Evolutionary conservation across 2,329 filamentous ascomycete genomes (phyloP), one percentile per base, ranked within the genome.

Genomic region (Beauveria sp.): DNA sequence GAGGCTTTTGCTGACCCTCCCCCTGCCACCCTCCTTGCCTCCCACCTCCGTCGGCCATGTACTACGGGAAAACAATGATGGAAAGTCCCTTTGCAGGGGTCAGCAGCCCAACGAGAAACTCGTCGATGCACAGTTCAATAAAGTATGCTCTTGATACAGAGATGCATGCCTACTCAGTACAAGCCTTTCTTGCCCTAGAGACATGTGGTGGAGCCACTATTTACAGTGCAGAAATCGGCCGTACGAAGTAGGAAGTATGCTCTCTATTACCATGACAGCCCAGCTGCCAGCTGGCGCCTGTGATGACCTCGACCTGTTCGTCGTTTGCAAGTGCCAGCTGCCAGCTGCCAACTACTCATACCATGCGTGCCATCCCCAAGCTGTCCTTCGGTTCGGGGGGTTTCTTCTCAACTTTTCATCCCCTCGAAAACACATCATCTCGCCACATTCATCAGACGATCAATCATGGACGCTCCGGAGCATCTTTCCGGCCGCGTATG

Each of bases 1-100:
- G 57, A 59, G 57, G 57, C 57, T 26, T 59, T 59, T 59, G 47
- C 57, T 52, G 57, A 59, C 57, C 24, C 46, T 58, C 46, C 20
- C 10, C 55, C 54, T 30, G 43, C 24, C 34, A 49, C 55, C 56
- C 45, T 50, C 30, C 55, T 28, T 38, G 22, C 22, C 22, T 24
- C 22, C 22, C 22, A 24, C 22, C 22, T 24, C 22, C 22, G 22
- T 24, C 34, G 6, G 20, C 22, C 34, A 18, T 20, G 49, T 22
- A 42, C 43, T 20, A 49, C 22, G 26, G 43, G 8, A 34, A 51
- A 20, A 49, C 20, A 57, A 46, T 12, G 20, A 22, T 20, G 43
- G 18, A 22, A 20, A 38, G 34, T 16, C 34, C 34, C 38, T 30
- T 45, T 58, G 46, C 56, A 51, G 56, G 56, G 56, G 30, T 58